Base-by-base conservation (phyloP, 306 rosid genomes). In the Benincasa hispida region DNA sequence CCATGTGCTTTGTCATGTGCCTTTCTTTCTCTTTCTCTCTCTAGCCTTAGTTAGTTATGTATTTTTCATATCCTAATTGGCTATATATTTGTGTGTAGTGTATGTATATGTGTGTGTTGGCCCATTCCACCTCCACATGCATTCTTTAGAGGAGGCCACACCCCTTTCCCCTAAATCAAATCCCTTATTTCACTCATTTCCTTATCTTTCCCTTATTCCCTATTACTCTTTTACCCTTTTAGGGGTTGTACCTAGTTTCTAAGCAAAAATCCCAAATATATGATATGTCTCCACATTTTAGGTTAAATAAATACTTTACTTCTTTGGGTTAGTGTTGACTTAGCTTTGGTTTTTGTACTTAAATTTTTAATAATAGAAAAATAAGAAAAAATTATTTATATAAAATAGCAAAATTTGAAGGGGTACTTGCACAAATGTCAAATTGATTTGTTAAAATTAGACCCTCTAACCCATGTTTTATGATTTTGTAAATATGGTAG, bases 1-100 rank as follows among this genome's bases (percentile, higher is more conserved):
- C 41, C 88, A 84, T 88, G 95, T 89, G 88, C 87, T 59, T 79
- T 76, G 75, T 90, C 96, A 90, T 92, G 93, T 90, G 92, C 75
- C 8, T 59, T 28, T 14, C 61, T 57, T 34, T 58, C 41, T 12
- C 39, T 56, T 8, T 51, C 17, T 21, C 25, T 22, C 39, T 24
- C 28, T 67, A 50, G 48, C 58, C n/a, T 55, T 18, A 54, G 34
- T 21, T 55, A 21, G 59, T 55, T 55, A 55, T 45, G 15, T 45
- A 45, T 2, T 39, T 39, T 39, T 39, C 4, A 45, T 54, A n/a
- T n/a, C 25, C 12, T 87, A 81, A 86, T 83, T 56, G 54, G 61
- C 30, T 21, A 56, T 56, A 5, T 45, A 39, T 39, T 39, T 51
- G 22, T 51, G 56, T 50, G 60, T 22, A 5, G n/a, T 34, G 4